Evolutionary conservation across 371 early-diverging fungal genomes (phyloP).

Genomic region (Rhizopus arrhizus): DNA sequence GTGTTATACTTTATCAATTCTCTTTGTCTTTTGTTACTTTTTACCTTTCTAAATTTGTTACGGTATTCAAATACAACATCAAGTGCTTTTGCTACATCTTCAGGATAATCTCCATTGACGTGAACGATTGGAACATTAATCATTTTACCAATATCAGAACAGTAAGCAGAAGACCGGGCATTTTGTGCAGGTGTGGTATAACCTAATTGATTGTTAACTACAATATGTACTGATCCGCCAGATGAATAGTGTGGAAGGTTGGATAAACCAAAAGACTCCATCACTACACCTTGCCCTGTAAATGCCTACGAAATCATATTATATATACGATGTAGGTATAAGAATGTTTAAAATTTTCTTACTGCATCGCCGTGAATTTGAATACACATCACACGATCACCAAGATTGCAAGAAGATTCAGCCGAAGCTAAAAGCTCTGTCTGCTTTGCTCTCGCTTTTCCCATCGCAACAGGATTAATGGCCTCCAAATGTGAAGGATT

Average conservation of each 20-base stretch:
- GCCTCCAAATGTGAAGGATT: constrained; percentile 93
- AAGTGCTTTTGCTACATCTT: constrained; percentile 88
- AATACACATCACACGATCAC: constrained; percentile 88
- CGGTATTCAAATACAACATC: constrained; percentile 89
- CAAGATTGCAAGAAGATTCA: constrained; percentile 73
- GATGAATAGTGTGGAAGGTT: constrained; percentile 91
- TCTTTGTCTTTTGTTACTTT: neutral
- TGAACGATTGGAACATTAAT: constrained; percentile 94
- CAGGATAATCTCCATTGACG: constrained; percentile 95
- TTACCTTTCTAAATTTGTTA: constrained; percentile 81
- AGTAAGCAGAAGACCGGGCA: constrained; percentile 88
- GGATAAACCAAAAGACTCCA: constrained; percentile 91
- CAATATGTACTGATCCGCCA: constrained; percentile 93
- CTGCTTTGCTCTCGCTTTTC: constrained; percentile 91
- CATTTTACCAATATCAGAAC: constrained; percentile 93
- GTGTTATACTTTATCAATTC: no score
- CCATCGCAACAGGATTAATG: constrained; percentile 93
- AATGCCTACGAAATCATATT: constrained; percentile 55
- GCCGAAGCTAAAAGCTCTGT: constrained; percentile 69
- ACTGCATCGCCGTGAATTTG: constrained; percentile 95
- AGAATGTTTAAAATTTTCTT: constrained; percentile 8
- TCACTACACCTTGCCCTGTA: constrained; percentile 90
- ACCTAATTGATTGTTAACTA: constrained; percentile 97
- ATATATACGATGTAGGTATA: neutral
- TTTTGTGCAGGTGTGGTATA: constrained; percentile 94